phyloP scores from a whole-genome alignment of 192 early-diverging fungal species.

The Obelidium mucronatum region DNA sequence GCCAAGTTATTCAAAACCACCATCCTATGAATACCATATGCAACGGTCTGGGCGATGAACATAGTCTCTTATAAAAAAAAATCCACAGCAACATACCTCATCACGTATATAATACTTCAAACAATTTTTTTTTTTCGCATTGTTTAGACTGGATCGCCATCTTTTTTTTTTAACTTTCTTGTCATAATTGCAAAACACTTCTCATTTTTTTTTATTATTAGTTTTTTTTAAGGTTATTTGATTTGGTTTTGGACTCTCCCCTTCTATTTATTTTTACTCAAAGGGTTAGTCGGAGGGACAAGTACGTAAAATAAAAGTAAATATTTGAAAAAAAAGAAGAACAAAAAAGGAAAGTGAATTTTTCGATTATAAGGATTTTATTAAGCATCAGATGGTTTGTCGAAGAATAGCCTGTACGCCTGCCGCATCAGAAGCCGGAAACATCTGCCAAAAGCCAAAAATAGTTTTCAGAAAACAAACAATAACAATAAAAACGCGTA shows the following conservation, averaged over 20 bases:
- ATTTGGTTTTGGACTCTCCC: too few relatives aligned
- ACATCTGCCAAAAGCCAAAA: too few relatives aligned
- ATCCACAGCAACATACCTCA: neutral
- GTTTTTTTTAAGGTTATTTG: conserved; percentile 5
- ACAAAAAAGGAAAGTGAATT: neutral
- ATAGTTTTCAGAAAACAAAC: neutral
- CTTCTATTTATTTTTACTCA: neutral
- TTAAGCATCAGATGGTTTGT: neutral
- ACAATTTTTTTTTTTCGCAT: neutral
- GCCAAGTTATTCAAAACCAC: conserved; percentile 31
- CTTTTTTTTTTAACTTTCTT: neutral
- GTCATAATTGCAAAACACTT: too few relatives aligned
- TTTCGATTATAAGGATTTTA: neutral
- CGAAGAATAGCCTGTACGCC: conserved; percentile 5
- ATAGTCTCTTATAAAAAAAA: neutral
- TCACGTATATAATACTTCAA: neutral
- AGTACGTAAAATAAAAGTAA: neutral
- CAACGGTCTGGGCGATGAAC: conserved; percentile 21
- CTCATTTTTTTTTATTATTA: neutral
- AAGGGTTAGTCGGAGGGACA: neutral
- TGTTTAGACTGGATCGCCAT: neutral
- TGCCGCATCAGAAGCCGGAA: conserved; percentile 2
- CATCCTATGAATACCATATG: conserved; percentile 38
- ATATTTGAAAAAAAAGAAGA: neutral
- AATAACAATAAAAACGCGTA: neutral